phyloP scores from a whole-genome alignment of 345 rosid species.

The Salix caprea region DNA sequence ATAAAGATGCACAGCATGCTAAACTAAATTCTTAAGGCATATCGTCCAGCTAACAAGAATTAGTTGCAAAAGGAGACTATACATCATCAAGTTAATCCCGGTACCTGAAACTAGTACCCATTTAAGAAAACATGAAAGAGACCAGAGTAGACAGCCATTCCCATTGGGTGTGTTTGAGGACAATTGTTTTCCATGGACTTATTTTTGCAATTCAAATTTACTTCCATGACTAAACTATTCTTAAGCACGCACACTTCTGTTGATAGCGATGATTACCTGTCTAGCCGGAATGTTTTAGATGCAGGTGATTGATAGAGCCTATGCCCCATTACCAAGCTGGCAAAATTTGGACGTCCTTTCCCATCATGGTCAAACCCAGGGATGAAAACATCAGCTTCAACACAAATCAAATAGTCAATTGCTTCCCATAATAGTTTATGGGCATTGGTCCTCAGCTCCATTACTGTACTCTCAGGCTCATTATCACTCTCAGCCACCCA shows the following conservation, averaged over 20 bases:
- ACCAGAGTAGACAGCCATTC: not conserved
- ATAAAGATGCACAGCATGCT: not conserved
- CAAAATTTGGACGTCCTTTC: slow-evolving; percentile 89
- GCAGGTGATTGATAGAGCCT: slow-evolving; percentile 86
- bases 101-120: not conserved
- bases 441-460: slow-evolving; percentile 93
- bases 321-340: slow-evolving; percentile 92
- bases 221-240: not conserved
- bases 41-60: no score
- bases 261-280: slow-evolving; percentile 49
- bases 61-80: not conserved
- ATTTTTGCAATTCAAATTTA: not conserved
- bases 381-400: slow-evolving; percentile 90
- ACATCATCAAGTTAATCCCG: not conserved
- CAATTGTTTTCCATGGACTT: not conserved
- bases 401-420: slow-evolving; percentile 70
- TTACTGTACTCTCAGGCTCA: slow-evolving; percentile 93
- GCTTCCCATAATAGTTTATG: slow-evolving; percentile 97
- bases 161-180: not conserved
- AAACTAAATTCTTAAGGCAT: no score
- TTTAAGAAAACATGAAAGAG: not conserved
- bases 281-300: slow-evolving; percentile 73
- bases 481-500: slow-evolving; percentile 99
- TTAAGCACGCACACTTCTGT: not conserved
- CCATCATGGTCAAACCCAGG: slow-evolving; percentile 91